Evolutionary conservation across 225 moss, liverwort and hornwort genomes (phyloP).

Genomic region (Neckera pumila): DNA sequence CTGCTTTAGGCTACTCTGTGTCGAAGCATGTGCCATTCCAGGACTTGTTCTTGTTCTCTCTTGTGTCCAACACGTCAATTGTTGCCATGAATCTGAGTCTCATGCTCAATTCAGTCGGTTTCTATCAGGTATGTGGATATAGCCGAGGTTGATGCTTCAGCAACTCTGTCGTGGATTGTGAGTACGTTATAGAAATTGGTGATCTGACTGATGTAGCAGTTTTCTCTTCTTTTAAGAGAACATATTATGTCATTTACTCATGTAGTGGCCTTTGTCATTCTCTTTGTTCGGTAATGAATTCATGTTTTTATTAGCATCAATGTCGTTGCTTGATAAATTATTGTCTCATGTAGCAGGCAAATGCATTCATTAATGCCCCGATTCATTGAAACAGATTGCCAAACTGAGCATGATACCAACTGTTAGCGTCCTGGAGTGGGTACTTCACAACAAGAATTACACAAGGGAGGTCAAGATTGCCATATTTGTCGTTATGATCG

Average conservation of each 20-base stretch:
- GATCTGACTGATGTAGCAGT: neutral
- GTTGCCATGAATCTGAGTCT: slow-evolving; percentile 65
- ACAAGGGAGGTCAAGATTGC: slow-evolving; percentile 47
- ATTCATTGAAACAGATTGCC: slow-evolving; percentile 33
- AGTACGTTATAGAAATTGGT: neutral
- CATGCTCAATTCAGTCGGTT: slow-evolving; percentile 67
- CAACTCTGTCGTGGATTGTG: neutral
- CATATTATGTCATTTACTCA: neutral
- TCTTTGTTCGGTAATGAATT: neutral
- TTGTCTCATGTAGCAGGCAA: neutral
- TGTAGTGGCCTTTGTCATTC: neutral
- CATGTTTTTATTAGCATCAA: neutral
- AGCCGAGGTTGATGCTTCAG: neutral
- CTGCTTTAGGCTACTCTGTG: slow-evolving; percentile 35
- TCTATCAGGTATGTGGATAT: slow-evolving; percentile 33
- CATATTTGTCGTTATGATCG: slow-evolving; percentile 51
- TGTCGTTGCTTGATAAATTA: neutral
- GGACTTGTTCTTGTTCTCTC: slow-evolving; percentile 48
- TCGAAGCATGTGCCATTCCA: slow-evolving; percentile 52
- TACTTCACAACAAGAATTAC: slow-evolving; percentile 47
- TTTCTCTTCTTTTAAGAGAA: neutral
- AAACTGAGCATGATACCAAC: slow-evolving; percentile 64
- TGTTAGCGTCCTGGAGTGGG: slow-evolving; percentile 55
- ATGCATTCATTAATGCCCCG: neutral
- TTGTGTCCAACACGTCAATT: slow-evolving; percentile 54